A percentile compares a stretch with the other conserved stretches of the same genome.
Conservation (phyloP, 495 filamentous ascomycete species). For the Trichoderma erinaceum region DNA sequence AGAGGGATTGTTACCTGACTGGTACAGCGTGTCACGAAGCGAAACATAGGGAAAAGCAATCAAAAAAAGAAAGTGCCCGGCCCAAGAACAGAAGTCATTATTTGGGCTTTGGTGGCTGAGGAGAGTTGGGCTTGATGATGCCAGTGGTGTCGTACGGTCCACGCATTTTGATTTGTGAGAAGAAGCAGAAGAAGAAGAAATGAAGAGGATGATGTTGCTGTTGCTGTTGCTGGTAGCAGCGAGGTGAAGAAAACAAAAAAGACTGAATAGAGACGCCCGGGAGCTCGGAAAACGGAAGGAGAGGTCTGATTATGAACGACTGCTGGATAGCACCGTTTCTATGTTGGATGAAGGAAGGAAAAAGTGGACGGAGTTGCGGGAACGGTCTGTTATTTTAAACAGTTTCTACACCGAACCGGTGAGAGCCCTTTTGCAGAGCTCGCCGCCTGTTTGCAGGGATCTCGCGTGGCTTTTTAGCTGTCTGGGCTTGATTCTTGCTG, state of each 20-base stretch:
- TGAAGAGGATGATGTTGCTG: neutral
- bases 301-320: neutral
- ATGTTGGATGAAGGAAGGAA: conserved; percentile 9
- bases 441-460: conserved; percentile 5
- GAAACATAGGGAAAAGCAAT: conserved; percentile 5
- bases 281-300: conserved; percentile 11
- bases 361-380: conserved; percentile 12
- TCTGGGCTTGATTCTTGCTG: conserved; percentile 1
- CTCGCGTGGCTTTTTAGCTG: conserved; percentile 8
- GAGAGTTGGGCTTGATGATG: conserved; percentile 13
- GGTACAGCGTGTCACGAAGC: neutral
- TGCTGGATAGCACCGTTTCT: conserved; percentile 3
- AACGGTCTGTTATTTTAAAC: conserved; percentile 9
- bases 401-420: conserved; percentile 9
- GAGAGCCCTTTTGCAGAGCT: neutral
- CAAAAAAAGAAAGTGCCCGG: neutral
- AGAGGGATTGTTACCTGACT: neutral
- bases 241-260: neutral
- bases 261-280: neutral
- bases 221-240: neutral
- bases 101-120: conserved; percentile 14
- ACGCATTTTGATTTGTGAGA: conserved; percentile 10
- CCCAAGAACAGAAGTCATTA: neutral
- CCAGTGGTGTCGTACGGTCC: conserved; percentile 14
- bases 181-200: neutral